A percentile compares a stretch with the other conserved stretches of the same genome.
Conservation (phyloP, 306 rosid genomes). For the Dalbergia cultrata region DNA sequence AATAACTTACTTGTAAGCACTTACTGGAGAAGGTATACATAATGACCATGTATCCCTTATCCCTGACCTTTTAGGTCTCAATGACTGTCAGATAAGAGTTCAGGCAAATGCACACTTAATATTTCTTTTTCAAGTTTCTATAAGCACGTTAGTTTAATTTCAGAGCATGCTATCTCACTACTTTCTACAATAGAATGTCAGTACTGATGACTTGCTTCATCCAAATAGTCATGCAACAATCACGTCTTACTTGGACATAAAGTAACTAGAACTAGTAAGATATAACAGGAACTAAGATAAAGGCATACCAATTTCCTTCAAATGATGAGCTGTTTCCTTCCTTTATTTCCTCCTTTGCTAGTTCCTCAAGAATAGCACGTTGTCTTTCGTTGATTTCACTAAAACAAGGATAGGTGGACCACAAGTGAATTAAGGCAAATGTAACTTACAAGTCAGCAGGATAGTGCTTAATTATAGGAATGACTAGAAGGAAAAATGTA, state of each 20-base stretch:
- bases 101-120: neutral
- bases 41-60: constrained; percentile 27
- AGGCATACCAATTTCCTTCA: constrained; percentile 75
- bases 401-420: constrained; percentile 38
- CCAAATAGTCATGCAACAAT: constrained; percentile 40
- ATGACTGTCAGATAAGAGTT: constrained; percentile 2
- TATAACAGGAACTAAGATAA: constrained; percentile 28
- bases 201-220: constrained; percentile 21
- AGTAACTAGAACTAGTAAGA: constrained; percentile 22
- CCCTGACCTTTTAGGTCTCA: constrained; percentile 26
- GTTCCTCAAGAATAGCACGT: constrained; percentile 87
- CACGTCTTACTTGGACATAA: constrained; percentile 25
- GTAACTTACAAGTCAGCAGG: constrained; percentile 29
- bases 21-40: constrained; percentile 6
- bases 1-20: neutral
- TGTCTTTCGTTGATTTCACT: constrained; percentile 83
- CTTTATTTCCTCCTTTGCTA: constrained; percentile 84
- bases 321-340: constrained; percentile 53
- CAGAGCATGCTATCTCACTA: constrained; percentile 28
- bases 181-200: constrained; percentile 24
- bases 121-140: neutral
- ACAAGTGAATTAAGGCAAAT: constrained; percentile 48
- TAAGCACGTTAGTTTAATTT: constrained; percentile 10
- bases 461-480: constrained; percentile 9
- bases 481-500: constrained; percentile 23